phyloP scores from a whole-genome alignment of 208 protist genomes.

The Acanthamoeba polyphaga region DNA sequence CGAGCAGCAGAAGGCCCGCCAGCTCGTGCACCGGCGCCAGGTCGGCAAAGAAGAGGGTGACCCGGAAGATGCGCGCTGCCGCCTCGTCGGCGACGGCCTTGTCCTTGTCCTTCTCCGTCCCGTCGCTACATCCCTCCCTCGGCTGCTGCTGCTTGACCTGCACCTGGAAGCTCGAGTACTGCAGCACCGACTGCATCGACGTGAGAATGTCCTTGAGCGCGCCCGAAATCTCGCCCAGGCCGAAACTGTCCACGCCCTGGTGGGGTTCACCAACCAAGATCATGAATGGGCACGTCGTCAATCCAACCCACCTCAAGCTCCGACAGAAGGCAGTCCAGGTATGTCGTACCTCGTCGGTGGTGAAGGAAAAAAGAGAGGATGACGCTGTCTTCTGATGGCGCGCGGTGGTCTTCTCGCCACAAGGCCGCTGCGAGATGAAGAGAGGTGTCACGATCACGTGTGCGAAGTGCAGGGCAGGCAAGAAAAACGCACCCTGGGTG shows the following conservation, averaged over 20 bases:
- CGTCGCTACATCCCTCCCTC: not conserved
- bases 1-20: not conserved
- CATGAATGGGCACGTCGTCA: too few relatives aligned
- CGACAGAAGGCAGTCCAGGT: too few relatives aligned
- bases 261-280: not conserved
- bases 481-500: not conserved
- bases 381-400: not conserved
- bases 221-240: not conserved
- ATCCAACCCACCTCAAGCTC: too few relatives aligned
- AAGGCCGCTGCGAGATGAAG: not conserved
- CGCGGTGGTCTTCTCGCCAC: not conserved
- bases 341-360: not conserved
- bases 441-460: not conserved
- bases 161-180: conserved; percentile 15
- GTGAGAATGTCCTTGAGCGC: conserved; percentile 9
- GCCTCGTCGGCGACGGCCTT: not conserved
- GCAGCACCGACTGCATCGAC: not conserved
- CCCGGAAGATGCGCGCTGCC: not conserved
- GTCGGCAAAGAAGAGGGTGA: not conserved
- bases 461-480: not conserved
- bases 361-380: not conserved
- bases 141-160: not conserved
- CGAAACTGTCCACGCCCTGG: conserved; percentile 8
- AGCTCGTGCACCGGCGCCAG: not conserved
- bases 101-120: not conserved